Evolutionary conservation across 148 eudicot species (phyloP), one percentile per base, ranked within the genome.

Genomic region (Persicaria tinctoria): DNA sequence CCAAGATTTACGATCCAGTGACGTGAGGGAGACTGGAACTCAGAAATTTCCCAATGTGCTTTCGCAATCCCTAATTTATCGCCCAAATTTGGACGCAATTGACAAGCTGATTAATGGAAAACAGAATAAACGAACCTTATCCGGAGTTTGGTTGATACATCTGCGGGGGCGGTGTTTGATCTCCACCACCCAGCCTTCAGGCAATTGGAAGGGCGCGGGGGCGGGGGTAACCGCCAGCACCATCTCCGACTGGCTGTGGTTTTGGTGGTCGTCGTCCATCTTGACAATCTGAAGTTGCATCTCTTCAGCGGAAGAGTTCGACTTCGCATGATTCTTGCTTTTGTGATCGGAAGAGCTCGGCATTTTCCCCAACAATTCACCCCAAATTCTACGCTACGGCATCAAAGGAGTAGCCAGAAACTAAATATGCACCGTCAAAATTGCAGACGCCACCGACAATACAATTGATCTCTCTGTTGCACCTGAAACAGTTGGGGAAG

Each of bases 141-240:
- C 70, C 6, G 70, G 70, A 66, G 70, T 66, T 41, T 66, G 70
- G 48, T 66, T 66, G 48, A 44, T 7, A 66, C 47, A 66, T 0
- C 6, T 13, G 17, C 4, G 18, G 5, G 47, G 46, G n/a, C 70
- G 70, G 17, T 16, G 70, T 41, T 44, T 66, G 48, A 66, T 17
- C 70, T 66, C 70, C 20, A 66, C 70, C 70, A 14, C 6, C 70
- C 70, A 66, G 70, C 70, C 70, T 4, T 66, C 70, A 18, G 70
- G 70, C 2, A 66, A 41, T 66, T 66, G 48, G 48, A 66, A 66
- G 48, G 70, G 8, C 46, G 4, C 44, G 48, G 47, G 47, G 70
- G 70, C 18, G 70, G 70, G 32, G 68, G 46, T 11, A 45, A 27
- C 68, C 68, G 45, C 68, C 68, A 14, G 5, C 46, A 66, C 70